Base-by-base conservation (phyloP, 1,284 basidiomycete species). In the Laetiporus sulphureus region DNA sequence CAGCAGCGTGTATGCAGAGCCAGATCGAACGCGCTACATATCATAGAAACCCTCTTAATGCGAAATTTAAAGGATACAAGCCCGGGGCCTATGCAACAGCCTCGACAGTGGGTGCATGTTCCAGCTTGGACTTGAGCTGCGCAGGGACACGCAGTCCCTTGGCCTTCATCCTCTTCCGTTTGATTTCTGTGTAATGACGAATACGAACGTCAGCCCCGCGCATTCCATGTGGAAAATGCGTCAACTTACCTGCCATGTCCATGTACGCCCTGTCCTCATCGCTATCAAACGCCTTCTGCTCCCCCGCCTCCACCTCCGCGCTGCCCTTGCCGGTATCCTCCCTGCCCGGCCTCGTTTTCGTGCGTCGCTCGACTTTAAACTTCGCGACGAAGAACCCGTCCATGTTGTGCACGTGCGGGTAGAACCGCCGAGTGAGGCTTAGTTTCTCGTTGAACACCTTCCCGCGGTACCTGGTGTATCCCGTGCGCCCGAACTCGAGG, bases 321-420 rank as follows among this genome's bases (percentile, higher is more conserved):
- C 61, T 53, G 20, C n/a, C 46, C 11, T 32, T 61, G 25, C 55
- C 61, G 32, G 50, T 47, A 12, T 59, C 59, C 35, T 51, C 54
- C 39, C 55, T 61, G 5, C 55, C 64, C 0, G 58, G 65, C 42
- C 55, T 54, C 40, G 53, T 59, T 67, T 90, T 93, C 38, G 66
- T 61, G 46, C 82, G 75, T 64, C 79, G 87, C 60, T 83, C 85
- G 18, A 99, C 83, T 66, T 92, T 96, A 73, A 99, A 90, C 67
- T 99, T 99, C 51, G 95, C 94, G 42, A 99, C 93, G 63, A 82
- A 99, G 75, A 99, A 99, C 2, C 96, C 96, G 64, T 99, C 96
- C 89, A 99, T 91, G 60, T 91, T 91, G 62, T 90, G 86, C 54
- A 89, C 86, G 61, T 93, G 90, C 11, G 91, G 91, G 61, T 91